These are phyloP conservation scores for Rubroshorea leprosula DNA, from an alignment of 345 rosid species.

Conservation along the genomic window DNA sequence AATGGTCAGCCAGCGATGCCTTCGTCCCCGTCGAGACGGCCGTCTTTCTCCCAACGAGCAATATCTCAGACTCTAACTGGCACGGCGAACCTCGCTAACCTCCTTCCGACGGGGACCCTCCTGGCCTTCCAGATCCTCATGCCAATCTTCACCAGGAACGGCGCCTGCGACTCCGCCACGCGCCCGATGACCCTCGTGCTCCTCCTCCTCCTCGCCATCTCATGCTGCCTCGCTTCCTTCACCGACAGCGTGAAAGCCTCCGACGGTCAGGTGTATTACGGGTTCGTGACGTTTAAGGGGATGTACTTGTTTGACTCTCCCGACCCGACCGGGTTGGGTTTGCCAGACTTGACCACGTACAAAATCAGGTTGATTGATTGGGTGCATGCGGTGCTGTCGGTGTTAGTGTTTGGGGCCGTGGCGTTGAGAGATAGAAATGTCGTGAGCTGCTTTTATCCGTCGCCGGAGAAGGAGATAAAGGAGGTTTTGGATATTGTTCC, in stretches of 20 bases:
- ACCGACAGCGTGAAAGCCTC: constrained; percentile 58
- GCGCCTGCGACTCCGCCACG: constrained; percentile 63
- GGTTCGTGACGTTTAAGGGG: constrained; percentile 65
- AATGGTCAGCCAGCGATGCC: constrained; percentile 27
- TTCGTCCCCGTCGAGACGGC: constrained; percentile 28
- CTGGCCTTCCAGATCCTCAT: constrained; percentile 78
- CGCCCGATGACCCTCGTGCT: constrained; percentile 51
- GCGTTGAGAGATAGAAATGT: constrained; percentile 76
- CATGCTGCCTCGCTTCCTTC: constrained; percentile 77
- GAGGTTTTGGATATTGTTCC: constrained; percentile 70
- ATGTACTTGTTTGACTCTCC: constrained; percentile 67
- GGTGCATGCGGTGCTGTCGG: constrained; percentile 60
- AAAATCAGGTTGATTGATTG: constrained; percentile 43
- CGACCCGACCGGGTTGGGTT: constrained; percentile 27
- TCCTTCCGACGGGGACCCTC: constrained; percentile 91
- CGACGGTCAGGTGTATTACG: constrained; percentile 68
- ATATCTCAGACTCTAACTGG: constrained; percentile 67
- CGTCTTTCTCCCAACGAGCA: constrained; percentile 48
- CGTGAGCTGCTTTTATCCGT: constrained; percentile 60
- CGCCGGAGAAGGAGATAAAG: constrained; percentile 46
- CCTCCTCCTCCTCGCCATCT: constrained; percentile 48
- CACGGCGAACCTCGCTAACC: constrained; percentile 85
- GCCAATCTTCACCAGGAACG: constrained; percentile 78
- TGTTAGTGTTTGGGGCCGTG: constrained; percentile 61
- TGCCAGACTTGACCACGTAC: constrained; percentile 53